These are phyloP conservation scores for Gymnopilus junonius DNA, from an alignment of 768 basidiomycete species.

Conservation along the genomic window DNA sequence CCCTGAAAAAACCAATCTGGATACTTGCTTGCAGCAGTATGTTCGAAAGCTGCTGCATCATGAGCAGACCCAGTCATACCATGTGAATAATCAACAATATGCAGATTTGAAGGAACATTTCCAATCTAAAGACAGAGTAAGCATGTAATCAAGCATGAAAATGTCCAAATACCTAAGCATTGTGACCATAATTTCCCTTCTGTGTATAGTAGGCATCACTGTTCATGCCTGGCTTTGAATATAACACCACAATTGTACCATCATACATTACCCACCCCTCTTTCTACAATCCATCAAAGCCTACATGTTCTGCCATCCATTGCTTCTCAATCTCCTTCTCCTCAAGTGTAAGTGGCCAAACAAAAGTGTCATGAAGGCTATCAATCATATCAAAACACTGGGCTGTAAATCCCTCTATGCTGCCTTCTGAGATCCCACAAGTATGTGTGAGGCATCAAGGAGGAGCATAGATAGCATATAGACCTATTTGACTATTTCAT, in stretches of 20 bases:
- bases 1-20: constrained; percentile 28
- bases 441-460: too few species aligned
- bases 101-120: constrained; percentile 33
- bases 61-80: constrained; percentile 39
- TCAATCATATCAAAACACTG: constrained; percentile 35
- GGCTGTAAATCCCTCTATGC: constrained; percentile 32
- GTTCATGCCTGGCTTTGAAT: constrained; percentile 29
- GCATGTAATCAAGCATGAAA: too few species aligned
- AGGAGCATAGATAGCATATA: too few species aligned
- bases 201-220: constrained; percentile 40
- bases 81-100: constrained; percentile 35
- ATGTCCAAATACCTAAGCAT: constrained; percentile 35
- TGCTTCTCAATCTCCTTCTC: constrained; percentile 39
- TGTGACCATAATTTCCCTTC: constrained; percentile 40
- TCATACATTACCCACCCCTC: constrained; percentile 42
- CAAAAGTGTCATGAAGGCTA: constrained; percentile 33
- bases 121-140: constrained; percentile 30
- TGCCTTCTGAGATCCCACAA: constrained; percentile 32
- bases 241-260: constrained; percentile 36
- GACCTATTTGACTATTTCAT: too few species aligned
- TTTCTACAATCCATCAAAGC: constrained; percentile 34
- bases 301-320: constrained; percentile 38
- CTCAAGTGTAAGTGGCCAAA: constrained; percentile 27
- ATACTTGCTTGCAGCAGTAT: constrained; percentile 29
- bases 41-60: constrained; percentile 37